A percentile compares a stretch with the other conserved stretches of the same genome.
Evolutionary conservation across 257 asterid species (phyloP).

Genomic region (Nicotiana paniculata): DNA sequence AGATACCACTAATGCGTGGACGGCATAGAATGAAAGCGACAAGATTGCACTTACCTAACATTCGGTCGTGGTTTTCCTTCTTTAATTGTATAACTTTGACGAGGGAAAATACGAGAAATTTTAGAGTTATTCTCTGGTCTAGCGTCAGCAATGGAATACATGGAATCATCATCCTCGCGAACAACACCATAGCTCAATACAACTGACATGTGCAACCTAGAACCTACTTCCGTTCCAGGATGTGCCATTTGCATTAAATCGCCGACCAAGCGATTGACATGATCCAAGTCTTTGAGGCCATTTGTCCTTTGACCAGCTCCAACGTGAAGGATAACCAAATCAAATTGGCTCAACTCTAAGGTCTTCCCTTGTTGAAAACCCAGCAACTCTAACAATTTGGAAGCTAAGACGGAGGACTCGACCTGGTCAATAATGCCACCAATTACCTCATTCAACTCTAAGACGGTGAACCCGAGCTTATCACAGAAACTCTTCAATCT

Average conservation of each 20-base stretch:
- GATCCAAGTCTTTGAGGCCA: constrained; percentile 34
- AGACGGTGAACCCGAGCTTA: constrained; percentile 43
- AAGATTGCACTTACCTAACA: constrained; percentile 43
- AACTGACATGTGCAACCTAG: constrained; percentile 66
- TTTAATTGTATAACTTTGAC: constrained; percentile 73
- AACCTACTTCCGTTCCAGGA: constrained; percentile 43
- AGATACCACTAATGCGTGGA: neutral
- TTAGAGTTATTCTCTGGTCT: constrained; percentile 26
- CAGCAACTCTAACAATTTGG: constrained; percentile 52
- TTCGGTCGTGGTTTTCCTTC: constrained; percentile 55
- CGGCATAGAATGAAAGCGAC: neutral
- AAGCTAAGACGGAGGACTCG: constrained; percentile 26
- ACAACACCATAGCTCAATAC: constrained; percentile 73
- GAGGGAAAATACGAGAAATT: constrained; percentile 44
- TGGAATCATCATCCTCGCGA: constrained; percentile 26
- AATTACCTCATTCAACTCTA: constrained; percentile 35
- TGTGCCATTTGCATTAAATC: constrained; percentile 30
- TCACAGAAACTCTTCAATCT: constrained; percentile 44
- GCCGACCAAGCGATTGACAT: constrained; percentile 52
- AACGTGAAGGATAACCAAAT: constrained; percentile 52
- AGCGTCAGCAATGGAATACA: constrained; percentile 23
- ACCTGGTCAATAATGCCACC: constrained; percentile 9
- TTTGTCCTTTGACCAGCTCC: constrained; percentile 41
- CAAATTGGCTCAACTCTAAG: constrained; percentile 43
- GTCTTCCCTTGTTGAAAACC: constrained; percentile 69